Base-by-base conservation (phyloP, 164 flowering plant genomes). In the Vitis rupestris region DNA sequence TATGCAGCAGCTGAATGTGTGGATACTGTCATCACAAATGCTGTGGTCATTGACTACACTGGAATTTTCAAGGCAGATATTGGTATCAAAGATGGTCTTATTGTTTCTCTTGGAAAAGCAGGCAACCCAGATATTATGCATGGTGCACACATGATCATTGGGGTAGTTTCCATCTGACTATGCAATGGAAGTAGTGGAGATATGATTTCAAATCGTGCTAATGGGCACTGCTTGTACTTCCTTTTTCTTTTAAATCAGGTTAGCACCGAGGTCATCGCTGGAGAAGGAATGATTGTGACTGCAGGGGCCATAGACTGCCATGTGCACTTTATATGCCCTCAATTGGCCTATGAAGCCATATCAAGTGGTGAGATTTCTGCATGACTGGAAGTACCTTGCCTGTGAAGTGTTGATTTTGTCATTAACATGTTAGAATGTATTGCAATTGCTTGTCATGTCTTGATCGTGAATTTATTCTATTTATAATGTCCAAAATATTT, bases 251-350 rank as follows among this genome's bases (percentile, higher is more conserved):
- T 48, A 64, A 61, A 64, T 74, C 74, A 96, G 99, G 97, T 80
- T 63, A 91, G 80, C 73, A 96, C 97, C 48, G 98, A 93, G 84
- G 97, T 88, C 73, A 90, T 96, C 72, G 93, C 95, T 60, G 98
- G 94, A 64, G 99, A 93, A 84, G 95, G 97, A 64, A 77, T 84
- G 88, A 89, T 96, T 55, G 77, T 93, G 62, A 96, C 98, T 59
- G 98, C 99, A 57, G 99, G 99, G 47, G 99, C 89, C 61, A 91
- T 96, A 72, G 99, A 96, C 72, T 90, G 98, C 78, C 98, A 96
- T 78, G 97, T 96, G 68, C 99, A 96, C 73, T 93, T 91, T 73
- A 93, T 96, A 69, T 96, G 99, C 74, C 99, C 99, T 61, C 98
- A 96, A 67, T 72, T 90, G 73, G 94, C 83, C 59, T 53, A 76